Percentiles rank a stretch among this genome's conserved stretches.
Conservation (phyloP, 345 rosid species). For the Triadica sebifera region DNA sequence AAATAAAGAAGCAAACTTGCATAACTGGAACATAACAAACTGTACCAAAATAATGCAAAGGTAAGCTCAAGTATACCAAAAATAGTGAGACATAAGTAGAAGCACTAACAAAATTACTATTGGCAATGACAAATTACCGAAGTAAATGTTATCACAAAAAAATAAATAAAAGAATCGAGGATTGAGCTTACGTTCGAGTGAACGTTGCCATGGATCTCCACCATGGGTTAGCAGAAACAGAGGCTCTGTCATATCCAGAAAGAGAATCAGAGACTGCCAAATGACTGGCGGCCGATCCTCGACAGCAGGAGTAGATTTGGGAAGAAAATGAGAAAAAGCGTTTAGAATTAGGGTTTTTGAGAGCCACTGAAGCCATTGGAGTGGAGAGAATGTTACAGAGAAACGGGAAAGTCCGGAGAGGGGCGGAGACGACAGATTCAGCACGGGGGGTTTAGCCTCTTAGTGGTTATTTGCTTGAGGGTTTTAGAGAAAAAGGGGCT, state of each 20-base stretch:
- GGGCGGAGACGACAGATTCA: background rate
- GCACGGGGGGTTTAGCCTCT: slow-evolving; percentile 8
- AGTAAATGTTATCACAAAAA: no score
- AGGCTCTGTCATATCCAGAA: slow-evolving; percentile 19
- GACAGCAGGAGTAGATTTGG: slow-evolving; percentile 24
- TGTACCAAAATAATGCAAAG: background rate
- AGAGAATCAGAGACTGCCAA: slow-evolving; percentile 17
- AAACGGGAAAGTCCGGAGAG: slow-evolving; percentile 7
- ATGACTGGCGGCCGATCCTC: slow-evolving; percentile 17
- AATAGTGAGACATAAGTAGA: background rate
- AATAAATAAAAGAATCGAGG: background rate
- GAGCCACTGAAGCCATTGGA: slow-evolving; percentile 38
- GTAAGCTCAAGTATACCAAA: background rate
- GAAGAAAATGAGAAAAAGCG: slow-evolving; percentile 36
- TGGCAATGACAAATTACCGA: background rate
- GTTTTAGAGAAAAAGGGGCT: slow-evolving; percentile 18
- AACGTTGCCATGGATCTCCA: slow-evolving; percentile 92
- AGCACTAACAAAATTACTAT: background rate
- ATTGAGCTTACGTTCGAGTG: slow-evolving; percentile 61
- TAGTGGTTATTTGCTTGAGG: slow-evolving; percentile 25
- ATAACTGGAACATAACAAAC: background rate
- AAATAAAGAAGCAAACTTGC: background rate
- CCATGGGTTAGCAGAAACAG: slow-evolving; percentile 23
- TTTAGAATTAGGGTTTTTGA: slow-evolving; percentile 43
- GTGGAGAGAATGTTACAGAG: background rate